Conservation (phyloP, 805 yeast species). For the Lachancea kluyveri region DNA sequence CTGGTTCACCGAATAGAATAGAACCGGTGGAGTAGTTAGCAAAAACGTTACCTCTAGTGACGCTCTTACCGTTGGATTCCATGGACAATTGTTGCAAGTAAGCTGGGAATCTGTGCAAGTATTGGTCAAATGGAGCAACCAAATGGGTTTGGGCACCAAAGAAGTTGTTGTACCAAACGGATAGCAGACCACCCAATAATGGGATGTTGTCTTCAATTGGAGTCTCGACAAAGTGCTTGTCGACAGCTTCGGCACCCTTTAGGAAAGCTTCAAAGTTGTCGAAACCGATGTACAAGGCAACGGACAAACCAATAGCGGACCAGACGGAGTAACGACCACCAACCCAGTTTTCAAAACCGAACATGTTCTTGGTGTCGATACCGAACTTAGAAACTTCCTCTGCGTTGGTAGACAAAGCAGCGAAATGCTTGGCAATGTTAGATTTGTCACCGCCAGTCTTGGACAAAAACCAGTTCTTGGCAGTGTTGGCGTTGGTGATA, state of each 20-base stretch:
- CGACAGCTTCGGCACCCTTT: constrained; percentile 97
- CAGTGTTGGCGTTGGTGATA: constrained; percentile 90
- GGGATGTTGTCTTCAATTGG: constrained; percentile 92
- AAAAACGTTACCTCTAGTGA: constrained; percentile 84
- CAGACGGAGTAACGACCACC: constrained; percentile 99
- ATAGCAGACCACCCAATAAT: constrained; percentile 82
- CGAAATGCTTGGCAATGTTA: constrained; percentile 94
- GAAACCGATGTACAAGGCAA: constrained; percentile 90
- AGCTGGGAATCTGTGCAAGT: constrained; percentile 98
- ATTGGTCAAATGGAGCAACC: constrained; percentile 98
- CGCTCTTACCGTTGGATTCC: constrained; percentile 99
- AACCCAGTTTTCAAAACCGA: constrained; percentile 97
- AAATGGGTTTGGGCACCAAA: constrained; percentile 96
- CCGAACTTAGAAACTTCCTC: constrained; percentile 90
- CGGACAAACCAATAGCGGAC: constrained; percentile 97
- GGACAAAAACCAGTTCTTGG: constrained; percentile 88
- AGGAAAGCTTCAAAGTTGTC: constrained; percentile 90
- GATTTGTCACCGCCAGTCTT: constrained; percentile 50
- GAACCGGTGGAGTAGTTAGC: constrained; percentile 95
- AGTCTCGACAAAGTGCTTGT: constrained; percentile 77
- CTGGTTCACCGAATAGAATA: constrained; percentile 96
- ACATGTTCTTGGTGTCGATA: constrained; percentile 96
- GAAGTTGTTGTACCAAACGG: constrained; percentile 98
- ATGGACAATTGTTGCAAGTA: constrained; percentile 96
- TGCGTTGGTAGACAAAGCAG: constrained; percentile 91